phyloP scores from a whole-genome alignment of 163 green algal genomes.

The Scenedesmus sp. region DNA sequence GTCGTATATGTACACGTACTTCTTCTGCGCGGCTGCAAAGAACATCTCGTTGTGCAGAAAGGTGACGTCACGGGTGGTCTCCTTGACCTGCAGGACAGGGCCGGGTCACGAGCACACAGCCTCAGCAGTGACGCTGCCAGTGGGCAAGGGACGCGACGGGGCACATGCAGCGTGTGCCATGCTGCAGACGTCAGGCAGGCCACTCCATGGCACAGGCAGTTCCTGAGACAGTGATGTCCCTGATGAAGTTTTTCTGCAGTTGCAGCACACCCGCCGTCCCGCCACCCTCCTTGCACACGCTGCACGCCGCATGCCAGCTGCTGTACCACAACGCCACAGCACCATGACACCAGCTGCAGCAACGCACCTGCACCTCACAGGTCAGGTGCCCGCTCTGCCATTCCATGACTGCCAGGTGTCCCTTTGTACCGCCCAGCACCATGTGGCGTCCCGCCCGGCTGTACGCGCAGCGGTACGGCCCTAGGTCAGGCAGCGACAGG shows the following conservation, averaged over 20 bases:
- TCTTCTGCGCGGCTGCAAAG: constrained; percentile 93
- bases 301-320: neutral
- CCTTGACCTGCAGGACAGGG: constrained; percentile 78
- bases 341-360: neutral
- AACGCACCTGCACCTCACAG: constrained; percentile 90
- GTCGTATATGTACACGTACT: constrained; percentile 99
- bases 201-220: no score
- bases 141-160: neutral
- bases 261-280: neutral
- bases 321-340: neutral
- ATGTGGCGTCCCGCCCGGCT: constrained; percentile 87
- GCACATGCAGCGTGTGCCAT: neutral
- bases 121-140: neutral
- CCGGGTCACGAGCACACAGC: no score
- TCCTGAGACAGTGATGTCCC: neutral
- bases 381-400: constrained; percentile 83
- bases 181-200: neutral
- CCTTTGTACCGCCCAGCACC: constrained; percentile 89
- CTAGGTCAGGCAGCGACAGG: constrained; percentile 86
- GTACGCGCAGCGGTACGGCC: constrained; percentile 93
- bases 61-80: constrained; percentile 87
- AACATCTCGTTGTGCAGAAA: constrained; percentile 98
- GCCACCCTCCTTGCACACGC: neutral
- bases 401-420: constrained; percentile 95
- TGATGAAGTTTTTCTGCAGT: neutral